Percentiles rank a stretch among this genome's conserved stretches.
Evolutionary conservation across 345 rosid species (phyloP).

Genomic region (Syzygium aqueum): DNA sequence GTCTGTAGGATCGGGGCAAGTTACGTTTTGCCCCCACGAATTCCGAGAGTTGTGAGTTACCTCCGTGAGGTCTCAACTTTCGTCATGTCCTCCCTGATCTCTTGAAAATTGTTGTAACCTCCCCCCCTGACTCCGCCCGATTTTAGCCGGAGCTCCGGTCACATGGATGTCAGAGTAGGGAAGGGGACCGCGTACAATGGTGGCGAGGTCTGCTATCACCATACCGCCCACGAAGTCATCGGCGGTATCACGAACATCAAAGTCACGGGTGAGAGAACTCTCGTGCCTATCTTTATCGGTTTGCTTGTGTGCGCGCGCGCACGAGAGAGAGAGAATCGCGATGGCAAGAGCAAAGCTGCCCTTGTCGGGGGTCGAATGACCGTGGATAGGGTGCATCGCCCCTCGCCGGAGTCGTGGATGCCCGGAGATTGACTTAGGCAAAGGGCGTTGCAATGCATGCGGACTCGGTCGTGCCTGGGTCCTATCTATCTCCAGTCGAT

Average conservation of each 20-base stretch:
- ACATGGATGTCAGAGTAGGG: not conserved
- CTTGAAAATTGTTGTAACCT: not conserved
- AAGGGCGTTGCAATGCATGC: not conserved
- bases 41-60: too few species aligned
- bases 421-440: not conserved
- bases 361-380: not conserved
- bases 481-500: not conserved
- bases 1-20: not conserved
- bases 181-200: not conserved
- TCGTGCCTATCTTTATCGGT: not conserved
- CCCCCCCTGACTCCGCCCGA: not conserved
- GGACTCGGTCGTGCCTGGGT: not conserved
- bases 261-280: not conserved
- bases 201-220: not conserved
- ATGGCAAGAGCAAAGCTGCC: not conserved
- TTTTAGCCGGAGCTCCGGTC: not conserved
- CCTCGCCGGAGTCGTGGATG: not conserved
- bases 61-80: too few species aligned
- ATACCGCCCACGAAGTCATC: not conserved
- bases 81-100: too few species aligned
- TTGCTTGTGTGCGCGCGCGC: rapidly evolving
- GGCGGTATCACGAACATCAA: not conserved
- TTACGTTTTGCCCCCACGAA: too few species aligned
- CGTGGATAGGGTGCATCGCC: not conserved
- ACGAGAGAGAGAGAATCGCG: not conserved